A percentile compares a stretch with the other conserved stretches of the same genome.
phyloP scores from a whole-genome alignment of 1,284 basidiomycete species.

The Cutaneotrichosporon sp. region DNA sequence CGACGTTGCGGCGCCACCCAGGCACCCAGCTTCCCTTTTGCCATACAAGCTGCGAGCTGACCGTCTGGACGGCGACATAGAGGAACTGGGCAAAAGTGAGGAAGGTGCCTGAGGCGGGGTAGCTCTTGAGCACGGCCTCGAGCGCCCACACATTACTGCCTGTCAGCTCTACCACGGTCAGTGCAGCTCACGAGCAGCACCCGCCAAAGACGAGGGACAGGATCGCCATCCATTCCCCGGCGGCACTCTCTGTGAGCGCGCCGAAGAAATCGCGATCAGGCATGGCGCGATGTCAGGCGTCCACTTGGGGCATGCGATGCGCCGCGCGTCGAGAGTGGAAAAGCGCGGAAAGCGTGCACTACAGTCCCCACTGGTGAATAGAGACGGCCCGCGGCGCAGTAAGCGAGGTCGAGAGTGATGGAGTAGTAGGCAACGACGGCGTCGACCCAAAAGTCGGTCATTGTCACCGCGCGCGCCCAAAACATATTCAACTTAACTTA shows the following conservation, averaged over 20 bases:
- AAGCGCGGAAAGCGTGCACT: no score
- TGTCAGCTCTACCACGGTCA: not conserved
- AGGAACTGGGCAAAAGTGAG: constrained; percentile 81
- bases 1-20: constrained; percentile 51
- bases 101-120: constrained; percentile 66
- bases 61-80: constrained; percentile 58
- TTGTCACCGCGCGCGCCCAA: not conserved
- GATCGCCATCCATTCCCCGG: constrained; percentile 58
- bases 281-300: not conserved
- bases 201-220: constrained; percentile 69
- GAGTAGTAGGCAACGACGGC: no score
- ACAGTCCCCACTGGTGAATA: no score
- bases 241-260: constrained; percentile 19
- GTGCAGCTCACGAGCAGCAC: constrained; percentile 59
- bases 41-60: constrained; percentile 36
- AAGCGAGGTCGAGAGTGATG: no score
- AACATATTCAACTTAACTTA: not conserved
- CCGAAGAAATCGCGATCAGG: not conserved
- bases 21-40: constrained; percentile 13
- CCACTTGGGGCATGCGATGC: no score
- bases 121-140: constrained; percentile 58
- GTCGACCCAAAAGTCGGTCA: not conserved
- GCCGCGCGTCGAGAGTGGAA: no score
- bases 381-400: no score
- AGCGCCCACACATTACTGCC: constrained; percentile 51